These are phyloP conservation scores for Metschnikowia santaceciliae DNA, from an alignment of 805 yeast species.

Conservation along the genomic window DNA sequence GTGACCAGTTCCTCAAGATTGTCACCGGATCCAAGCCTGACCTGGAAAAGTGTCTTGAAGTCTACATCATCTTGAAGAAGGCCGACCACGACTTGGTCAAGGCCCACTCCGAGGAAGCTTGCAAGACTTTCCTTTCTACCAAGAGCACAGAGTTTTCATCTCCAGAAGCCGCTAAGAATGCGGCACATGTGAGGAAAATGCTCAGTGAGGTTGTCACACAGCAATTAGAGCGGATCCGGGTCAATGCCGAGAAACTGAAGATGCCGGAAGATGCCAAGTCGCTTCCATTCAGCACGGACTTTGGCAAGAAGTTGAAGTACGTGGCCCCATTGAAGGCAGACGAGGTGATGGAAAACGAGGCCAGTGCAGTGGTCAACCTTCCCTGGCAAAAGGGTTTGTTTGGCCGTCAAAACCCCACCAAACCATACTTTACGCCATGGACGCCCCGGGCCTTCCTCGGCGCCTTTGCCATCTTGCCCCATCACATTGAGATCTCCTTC, in stretches of 20 bases:
- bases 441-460: constrained; percentile 89
- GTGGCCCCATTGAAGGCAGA: constrained; percentile 40
- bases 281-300: constrained; percentile 28
- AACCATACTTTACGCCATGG: constrained; percentile 96
- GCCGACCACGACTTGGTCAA: constrained; percentile 25
- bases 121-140: constrained; percentile 26
- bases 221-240: constrained; percentile 31
- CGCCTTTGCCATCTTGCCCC: constrained; percentile 87
- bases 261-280: constrained; percentile 25
- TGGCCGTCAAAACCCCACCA: constrained; percentile 74
- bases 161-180: constrained; percentile 28
- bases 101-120: constrained; percentile 17
- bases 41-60: constrained; percentile 34
- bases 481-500: constrained; percentile 86
- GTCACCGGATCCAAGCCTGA: constrained; percentile 18
- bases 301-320: constrained; percentile 26
- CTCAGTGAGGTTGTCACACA: constrained; percentile 34
- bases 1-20: constrained; percentile 14
- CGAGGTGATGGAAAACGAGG: constrained; percentile 48
- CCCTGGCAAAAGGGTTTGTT: constrained; percentile 80
- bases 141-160: constrained; percentile 33
- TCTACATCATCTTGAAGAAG: constrained; percentile 26
- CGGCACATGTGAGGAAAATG: constrained; percentile 32
- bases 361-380: constrained; percentile 47
- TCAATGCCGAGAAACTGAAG: constrained; percentile 24